Evolutionary conservation across 129 eudicot species (phyloP).

Genomic region (Saposhnikovia divaricata): DNA sequence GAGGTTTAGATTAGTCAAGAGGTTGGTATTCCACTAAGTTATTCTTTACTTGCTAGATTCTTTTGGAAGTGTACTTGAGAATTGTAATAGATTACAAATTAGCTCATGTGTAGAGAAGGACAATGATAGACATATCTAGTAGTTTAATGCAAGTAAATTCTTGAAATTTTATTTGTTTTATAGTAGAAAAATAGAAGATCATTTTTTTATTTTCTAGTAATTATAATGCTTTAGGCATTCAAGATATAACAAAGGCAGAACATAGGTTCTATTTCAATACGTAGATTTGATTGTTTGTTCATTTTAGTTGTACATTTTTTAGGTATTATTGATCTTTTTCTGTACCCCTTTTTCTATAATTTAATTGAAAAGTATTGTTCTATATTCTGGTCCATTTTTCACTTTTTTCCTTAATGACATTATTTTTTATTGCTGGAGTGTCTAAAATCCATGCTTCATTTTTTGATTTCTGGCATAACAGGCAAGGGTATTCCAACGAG

Average conservation of each 20-base stretch:
- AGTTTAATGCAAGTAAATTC: neutral
- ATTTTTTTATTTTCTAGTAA: neutral
- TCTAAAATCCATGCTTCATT: neutral
- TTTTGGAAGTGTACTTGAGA: neutral
- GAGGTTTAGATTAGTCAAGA: neutral
- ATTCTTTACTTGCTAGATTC: neutral
- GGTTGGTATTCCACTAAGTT: neutral
- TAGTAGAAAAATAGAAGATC: neutral
- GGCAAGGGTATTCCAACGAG: slow-evolving; percentile 84
- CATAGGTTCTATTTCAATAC: neutral
- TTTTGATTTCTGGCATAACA: slow-evolving; percentile 18
- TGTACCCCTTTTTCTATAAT: neutral
- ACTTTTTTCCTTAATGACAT: neutral
- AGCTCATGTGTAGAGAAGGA: too few species aligned
- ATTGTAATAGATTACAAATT: neutral
- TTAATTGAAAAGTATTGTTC: neutral
- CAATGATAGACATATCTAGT: too few species aligned
- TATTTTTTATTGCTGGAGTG: neutral
- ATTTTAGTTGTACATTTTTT: neutral
- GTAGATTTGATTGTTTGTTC: neutral
- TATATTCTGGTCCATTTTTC: neutral
- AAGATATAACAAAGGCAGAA: neutral
- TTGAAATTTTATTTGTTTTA: neutral
- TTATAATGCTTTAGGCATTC: neutral
- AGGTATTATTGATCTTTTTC: neutral